Conservation (phyloP, 2,329 filamentous ascomycete genomes). For the Xylaria sp. region DNA sequence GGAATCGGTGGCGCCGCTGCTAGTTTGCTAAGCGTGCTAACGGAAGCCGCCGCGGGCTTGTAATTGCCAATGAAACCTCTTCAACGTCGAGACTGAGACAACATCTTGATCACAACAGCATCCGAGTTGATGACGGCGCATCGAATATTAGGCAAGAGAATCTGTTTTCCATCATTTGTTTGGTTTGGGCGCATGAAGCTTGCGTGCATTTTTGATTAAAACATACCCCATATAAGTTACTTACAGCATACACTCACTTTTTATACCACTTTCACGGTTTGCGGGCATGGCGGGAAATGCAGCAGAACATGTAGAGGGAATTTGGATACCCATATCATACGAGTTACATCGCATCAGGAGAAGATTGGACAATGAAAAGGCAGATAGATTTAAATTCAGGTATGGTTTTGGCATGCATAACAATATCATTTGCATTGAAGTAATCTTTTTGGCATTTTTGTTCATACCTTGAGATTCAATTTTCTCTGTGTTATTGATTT, state of each 20-base stretch:
- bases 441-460: not conserved
- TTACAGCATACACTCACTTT: not conserved
- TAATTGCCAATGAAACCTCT: conserved; percentile 21
- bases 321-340: conserved; percentile 5
- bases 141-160: not conserved
- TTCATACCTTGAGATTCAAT: not conserved
- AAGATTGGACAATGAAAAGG: not conserved
- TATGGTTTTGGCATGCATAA: not conserved
- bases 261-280: not conserved
- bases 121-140: not conserved
- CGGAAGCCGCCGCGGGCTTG: conserved; percentile 61
- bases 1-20: conserved; percentile 70
- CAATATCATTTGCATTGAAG: not conserved
- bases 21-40: conserved; percentile 66
- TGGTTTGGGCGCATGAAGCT: not conserved
- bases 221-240: not conserved
- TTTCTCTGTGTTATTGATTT: not conserved
- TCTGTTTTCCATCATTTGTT: not conserved
- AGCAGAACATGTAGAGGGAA: not conserved
- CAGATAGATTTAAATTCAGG: not conserved
- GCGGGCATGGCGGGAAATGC: not conserved
- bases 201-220: not conserved
- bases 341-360: not conserved
- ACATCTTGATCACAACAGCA: not conserved
- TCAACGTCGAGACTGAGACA: not conserved